A percentile compares a stretch with the other conserved stretches of the same genome.
Conservation (phyloP, 1,139 yeast species). For the Candida labiduridarum region DNA sequence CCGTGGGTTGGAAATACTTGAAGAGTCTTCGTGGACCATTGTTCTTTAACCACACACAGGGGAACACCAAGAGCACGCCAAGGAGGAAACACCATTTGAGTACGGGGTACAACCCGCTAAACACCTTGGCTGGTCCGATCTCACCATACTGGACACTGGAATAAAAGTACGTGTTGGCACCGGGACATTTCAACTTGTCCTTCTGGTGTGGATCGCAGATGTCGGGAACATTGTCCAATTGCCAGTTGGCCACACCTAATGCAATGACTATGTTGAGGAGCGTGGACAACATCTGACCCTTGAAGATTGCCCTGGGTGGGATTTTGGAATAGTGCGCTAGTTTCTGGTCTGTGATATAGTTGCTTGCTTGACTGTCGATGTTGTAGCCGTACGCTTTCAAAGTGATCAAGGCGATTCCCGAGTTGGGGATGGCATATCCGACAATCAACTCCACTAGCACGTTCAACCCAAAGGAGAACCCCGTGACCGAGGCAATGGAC, state of each 20-base stretch:
- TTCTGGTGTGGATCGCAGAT: constrained; percentile 30
- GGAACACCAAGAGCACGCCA: constrained; percentile 31
- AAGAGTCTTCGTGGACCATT: constrained; percentile 30
- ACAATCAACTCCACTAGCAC: constrained; percentile 44
- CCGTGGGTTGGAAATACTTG: constrained; percentile 49
- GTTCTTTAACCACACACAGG: constrained; percentile 29
- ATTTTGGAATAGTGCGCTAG: constrained; percentile 37
- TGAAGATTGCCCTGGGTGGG: constrained; percentile 38
- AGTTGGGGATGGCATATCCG: constrained; percentile 42
- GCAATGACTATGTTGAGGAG: constrained; percentile 28
- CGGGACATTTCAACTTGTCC: constrained; percentile 36
- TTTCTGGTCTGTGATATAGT: constrained; percentile 39
- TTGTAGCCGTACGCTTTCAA: constrained; percentile 41
- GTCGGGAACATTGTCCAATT: constrained; percentile 26
- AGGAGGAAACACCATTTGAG: constrained; percentile 37
- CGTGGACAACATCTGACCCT: constrained; percentile 35
- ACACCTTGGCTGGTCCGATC: constrained; percentile 38
- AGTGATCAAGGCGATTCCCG: constrained; percentile 40
- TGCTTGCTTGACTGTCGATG: constrained; percentile 39
- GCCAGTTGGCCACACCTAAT: constrained; percentile 33
- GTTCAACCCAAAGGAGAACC: constrained; percentile 40
- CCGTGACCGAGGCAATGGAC: constrained; percentile 39
- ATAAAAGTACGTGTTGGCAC: constrained; percentile 33
- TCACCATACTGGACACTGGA: constrained; percentile 40
- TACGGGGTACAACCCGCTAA: constrained; percentile 34